phyloP scores from a whole-genome alignment of 2,329 filamentous ascomycete species.

The Blumeria graminis region DNA sequence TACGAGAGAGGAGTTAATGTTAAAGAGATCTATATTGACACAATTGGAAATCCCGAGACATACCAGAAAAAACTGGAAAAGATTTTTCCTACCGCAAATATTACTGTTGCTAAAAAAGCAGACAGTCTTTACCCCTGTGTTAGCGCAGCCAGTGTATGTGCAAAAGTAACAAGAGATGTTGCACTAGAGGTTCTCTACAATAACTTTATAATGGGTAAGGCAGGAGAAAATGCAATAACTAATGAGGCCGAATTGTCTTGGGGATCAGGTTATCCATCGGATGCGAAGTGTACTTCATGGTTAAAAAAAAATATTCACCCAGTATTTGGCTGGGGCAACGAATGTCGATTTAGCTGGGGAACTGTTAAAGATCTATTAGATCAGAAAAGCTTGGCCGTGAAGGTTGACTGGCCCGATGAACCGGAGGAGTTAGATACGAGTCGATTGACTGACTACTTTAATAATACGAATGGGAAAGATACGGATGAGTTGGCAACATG shows the following conservation, averaged over 20 bases:
- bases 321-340: conserved; percentile 81
- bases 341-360: conserved; percentile 89
- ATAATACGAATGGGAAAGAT: conserved; percentile 13
- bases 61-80: conserved; percentile 72
- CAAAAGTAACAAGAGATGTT: conserved; percentile 84
- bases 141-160: conserved; percentile 78
- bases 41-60: conserved; percentile 55
- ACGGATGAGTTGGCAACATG: conserved; percentile 45
- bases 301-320: conserved; percentile 71
- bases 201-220: conserved; percentile 13
- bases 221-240: conserved; percentile 6
- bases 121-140: conserved; percentile 84
- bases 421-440: conserved; percentile 39
- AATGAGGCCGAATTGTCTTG: conserved; percentile 24
- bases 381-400: conserved; percentile 35
- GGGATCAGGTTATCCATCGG: conserved; percentile 87
- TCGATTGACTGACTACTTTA: conserved; percentile 57
- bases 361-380: conserved; percentile 77
- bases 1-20: conserved; percentile 59
- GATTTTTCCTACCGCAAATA: conserved; percentile 53
- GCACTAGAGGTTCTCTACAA: conserved; percentile 58
- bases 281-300: conserved; percentile 60
- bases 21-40: conserved; percentile 82
- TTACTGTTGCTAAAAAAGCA: conserved; percentile 73
- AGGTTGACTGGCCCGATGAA: conserved; percentile 62